Conservation (phyloP, 208 protist genomes). For the Jaenimonas drosophilae region DNA sequence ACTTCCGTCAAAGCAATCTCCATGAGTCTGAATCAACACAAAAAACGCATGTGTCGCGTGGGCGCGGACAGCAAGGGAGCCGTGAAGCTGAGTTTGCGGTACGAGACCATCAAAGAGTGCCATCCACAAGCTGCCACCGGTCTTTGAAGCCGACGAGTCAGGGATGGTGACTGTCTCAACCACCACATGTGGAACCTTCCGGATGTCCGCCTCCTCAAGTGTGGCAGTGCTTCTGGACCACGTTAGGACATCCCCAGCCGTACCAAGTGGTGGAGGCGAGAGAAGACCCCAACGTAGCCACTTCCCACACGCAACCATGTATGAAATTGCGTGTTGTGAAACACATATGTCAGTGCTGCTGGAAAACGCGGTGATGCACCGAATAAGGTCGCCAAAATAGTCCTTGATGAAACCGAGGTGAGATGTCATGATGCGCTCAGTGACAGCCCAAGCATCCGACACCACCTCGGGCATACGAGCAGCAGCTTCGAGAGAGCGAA, state of each 20-base stretch:
- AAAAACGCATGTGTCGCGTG: conserved; percentile 61
- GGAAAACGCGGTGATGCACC: conserved; percentile 78
- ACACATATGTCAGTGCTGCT: conserved; percentile 23
- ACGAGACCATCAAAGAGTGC: conserved; percentile 72
- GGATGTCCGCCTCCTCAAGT: too few species aligned
- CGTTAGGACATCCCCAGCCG: conserved; percentile 22
- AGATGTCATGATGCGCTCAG: conserved; percentile 37
- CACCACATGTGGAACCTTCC: too few species aligned
- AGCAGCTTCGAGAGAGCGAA: conserved; percentile 68
- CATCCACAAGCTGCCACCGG: conserved; percentile 71
- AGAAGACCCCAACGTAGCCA: conserved; percentile 83
- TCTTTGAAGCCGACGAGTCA: too few species aligned
- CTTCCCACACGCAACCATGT: conserved; percentile 61
- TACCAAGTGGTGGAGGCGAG: conserved; percentile 29
- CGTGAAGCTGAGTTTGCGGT: conserved; percentile 60
- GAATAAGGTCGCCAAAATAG: conserved; percentile 76
- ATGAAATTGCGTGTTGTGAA: conserved; percentile 51
- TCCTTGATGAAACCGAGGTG: conserved; percentile 63
- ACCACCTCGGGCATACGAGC: conserved; percentile 72
- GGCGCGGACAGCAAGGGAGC: conserved; percentile 50
- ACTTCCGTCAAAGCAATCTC: too few species aligned
- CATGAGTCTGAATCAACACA: conserved; percentile 33
- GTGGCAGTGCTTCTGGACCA: too few species aligned
- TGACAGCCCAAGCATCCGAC: conserved; percentile 46
- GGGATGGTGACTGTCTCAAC: too few species aligned